phyloP scores from a whole-genome alignment of 495 filamentous ascomycete species.

The Parmelia sp. region DNA sequence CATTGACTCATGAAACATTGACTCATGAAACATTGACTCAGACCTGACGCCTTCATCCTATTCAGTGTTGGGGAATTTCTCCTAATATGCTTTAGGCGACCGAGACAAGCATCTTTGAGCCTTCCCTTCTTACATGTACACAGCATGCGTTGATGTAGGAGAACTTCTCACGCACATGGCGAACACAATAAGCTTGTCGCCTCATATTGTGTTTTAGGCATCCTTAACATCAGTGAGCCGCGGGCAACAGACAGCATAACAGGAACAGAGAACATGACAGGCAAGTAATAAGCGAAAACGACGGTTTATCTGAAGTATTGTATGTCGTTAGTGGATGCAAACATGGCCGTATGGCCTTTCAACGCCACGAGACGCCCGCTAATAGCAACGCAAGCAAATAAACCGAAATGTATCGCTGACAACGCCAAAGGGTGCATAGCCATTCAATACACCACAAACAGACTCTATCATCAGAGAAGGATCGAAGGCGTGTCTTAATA shows the following conservation, averaged over 20 bases:
- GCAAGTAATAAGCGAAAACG: not conserved
- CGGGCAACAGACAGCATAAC: not conserved
- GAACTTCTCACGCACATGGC: not conserved
- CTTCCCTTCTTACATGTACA: not conserved
- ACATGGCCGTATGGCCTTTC: not conserved
- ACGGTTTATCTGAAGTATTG: not conserved
- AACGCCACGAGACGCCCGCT: not conserved
- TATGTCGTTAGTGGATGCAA: not conserved
- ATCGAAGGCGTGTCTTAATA: slow-evolving; percentile 15
- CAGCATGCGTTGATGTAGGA: not conserved
- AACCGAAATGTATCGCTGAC: not conserved
- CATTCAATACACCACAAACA: not conserved
- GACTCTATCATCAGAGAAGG: not conserved
- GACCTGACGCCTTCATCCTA: too few relatives aligned
- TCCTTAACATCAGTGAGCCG: not conserved
- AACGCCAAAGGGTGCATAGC: not conserved
- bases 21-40: too few relatives aligned
- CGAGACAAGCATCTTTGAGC: not conserved
- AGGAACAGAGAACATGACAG: not conserved
- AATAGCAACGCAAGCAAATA: not conserved
- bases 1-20: too few relatives aligned
- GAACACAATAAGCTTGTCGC: not conserved
- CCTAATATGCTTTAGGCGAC: too few relatives aligned
- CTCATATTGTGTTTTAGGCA: not conserved
- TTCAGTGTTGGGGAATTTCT: too few relatives aligned